Conservation (phyloP, 768 basidiomycete species). For the Termitomyces sp. region DNA sequence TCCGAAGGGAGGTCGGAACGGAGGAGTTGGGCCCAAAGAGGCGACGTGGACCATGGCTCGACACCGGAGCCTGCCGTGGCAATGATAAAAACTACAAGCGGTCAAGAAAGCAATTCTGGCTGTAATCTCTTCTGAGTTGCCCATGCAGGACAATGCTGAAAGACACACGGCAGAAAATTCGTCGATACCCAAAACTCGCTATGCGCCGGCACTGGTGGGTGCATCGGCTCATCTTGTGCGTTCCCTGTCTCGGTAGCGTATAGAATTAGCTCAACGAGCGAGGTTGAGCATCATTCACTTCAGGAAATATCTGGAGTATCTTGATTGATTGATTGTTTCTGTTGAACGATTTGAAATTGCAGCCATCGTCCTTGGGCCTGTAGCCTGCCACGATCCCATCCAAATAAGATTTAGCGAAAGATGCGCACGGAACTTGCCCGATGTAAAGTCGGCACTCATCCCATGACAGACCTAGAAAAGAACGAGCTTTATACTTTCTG, state of each 20-base stretch:
- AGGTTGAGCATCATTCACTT: conserved; percentile 4
- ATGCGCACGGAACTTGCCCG: too few species aligned
- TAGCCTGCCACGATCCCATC: too few species aligned
- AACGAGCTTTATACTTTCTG: too few species aligned
- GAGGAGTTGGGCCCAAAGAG: conserved; percentile 73
- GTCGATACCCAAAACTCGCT: conserved; percentile 39
- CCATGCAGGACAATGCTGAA: not conserved
- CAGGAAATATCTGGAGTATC: too few species aligned
- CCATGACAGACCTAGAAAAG: too few species aligned
- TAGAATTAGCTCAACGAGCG: conserved; percentile 54
- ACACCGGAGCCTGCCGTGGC: conserved; percentile 75
- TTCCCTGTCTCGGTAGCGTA: conserved; percentile 94
- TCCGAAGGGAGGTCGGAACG: conserved; percentile 72
- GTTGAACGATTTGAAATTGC: not conserved
- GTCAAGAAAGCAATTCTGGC: conserved; percentile 64
- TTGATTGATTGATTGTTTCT: too few species aligned
- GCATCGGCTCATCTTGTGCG: conserved; percentile 76
- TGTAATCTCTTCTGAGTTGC: conserved; percentile 19
- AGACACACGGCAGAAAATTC: conserved; percentile 34
- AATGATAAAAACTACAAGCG: conserved; percentile 62
- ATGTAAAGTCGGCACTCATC: too few species aligned
- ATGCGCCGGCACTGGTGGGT: conserved; percentile 67
- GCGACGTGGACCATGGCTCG: conserved; percentile 75
- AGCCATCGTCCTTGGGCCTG: not conserved
- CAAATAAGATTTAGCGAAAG: too few species aligned